Base-by-base conservation (phyloP, 306 rosid species). In the Prunus fruticosa region DNA sequence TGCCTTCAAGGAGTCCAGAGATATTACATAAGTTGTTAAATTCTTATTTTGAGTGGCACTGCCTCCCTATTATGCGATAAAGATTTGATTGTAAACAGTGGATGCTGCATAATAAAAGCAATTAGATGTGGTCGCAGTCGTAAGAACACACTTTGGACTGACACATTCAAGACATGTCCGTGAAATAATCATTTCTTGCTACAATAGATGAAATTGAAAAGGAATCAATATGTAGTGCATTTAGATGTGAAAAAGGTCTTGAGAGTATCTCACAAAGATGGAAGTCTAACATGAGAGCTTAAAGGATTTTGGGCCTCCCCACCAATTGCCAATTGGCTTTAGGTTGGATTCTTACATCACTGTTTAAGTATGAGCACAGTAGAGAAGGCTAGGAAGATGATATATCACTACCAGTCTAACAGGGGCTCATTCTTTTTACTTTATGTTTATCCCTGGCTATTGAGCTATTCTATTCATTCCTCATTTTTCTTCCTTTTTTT, bases 381-480 rank as follows among this genome's bases (percentile, higher is more conserved):
- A 43, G 34, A 72, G 49, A 57, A 60, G 67, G 22, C 32, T 46
- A 50, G 14, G 41, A 22, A 34, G 52, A 50, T 53, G 53, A 6
- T 65, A 34, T 22, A 15, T 25, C 13, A 28, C 43, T 32, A 30
- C 30, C 10, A 25, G 22, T 23, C 22, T 43, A 47, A 46, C 61
- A 47, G 25, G 57, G 41, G 46, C 20, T 18, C 7, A 8, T 65
- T 64, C 51, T 20, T 73, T 45, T 34, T 18, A 56, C 16, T 23
- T 72, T 73, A 72, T 43, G 28, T 49, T 30, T 61, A 19, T n/a
- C 34, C n/a, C 61, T 75, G 32, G 68, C 52, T 79, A 56, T 57
- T 51, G 56, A 64, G 77, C 54, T 78, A 25, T 78, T 18, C 46
- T 69, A 47, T 67, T 64, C 34, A 69, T 75, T 60, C 27, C 45